Percentiles rank a stretch among this genome's conserved stretches.
Conservation (phyloP, 306 rosid species). For the Elaeagnus macrophylla region DNA sequence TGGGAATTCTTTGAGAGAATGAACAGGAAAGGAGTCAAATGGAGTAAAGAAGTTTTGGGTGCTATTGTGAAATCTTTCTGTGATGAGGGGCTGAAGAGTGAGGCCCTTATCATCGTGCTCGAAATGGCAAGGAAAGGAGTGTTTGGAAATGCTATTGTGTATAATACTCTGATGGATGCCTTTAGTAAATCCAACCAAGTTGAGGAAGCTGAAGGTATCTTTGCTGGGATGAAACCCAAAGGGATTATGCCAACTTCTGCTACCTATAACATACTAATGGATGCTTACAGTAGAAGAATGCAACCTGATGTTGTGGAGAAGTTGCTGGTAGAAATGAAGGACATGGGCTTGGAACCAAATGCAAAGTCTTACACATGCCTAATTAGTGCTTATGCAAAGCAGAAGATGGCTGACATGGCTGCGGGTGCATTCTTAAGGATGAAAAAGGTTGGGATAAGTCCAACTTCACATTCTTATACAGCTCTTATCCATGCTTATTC, state of each 20-base stretch:
- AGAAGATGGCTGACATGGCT: conserved; percentile 77
- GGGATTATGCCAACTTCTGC: conserved; percentile 60
- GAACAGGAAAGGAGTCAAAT: conserved; percentile 74
- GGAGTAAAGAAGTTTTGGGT: conserved; percentile 74
- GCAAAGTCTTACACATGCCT: conserved; percentile 70
- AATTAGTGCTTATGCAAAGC: conserved; percentile 77
- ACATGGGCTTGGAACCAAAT: conserved; percentile 61
- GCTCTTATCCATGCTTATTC: conserved; percentile 87
- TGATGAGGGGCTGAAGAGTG: conserved; percentile 63
- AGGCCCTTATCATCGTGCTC: conserved; percentile 67
- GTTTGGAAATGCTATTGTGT: conserved; percentile 53
- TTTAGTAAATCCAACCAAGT: conserved; percentile 55
- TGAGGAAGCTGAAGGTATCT: conserved; percentile 90
- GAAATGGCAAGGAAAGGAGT: conserved; percentile 76
- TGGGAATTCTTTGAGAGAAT: conserved; percentile 85
- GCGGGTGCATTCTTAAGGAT: conserved; percentile 79
- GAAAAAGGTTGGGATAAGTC: conserved; percentile 65
- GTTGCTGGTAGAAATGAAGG: conserved; percentile 74
- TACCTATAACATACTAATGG: conserved; percentile 65
- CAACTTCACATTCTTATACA: conserved; percentile 75
- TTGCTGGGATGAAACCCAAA: conserved; percentile 65
- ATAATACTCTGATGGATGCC: conserved; percentile 68
- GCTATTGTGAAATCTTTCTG: conserved; percentile 71
- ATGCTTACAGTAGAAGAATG: conserved; percentile 75
- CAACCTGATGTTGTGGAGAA: conserved; percentile 76